Evolutionary conservation across 2,329 filamentous ascomycete species (phyloP).

Genomic region (Penicillium polonicum): DNA sequence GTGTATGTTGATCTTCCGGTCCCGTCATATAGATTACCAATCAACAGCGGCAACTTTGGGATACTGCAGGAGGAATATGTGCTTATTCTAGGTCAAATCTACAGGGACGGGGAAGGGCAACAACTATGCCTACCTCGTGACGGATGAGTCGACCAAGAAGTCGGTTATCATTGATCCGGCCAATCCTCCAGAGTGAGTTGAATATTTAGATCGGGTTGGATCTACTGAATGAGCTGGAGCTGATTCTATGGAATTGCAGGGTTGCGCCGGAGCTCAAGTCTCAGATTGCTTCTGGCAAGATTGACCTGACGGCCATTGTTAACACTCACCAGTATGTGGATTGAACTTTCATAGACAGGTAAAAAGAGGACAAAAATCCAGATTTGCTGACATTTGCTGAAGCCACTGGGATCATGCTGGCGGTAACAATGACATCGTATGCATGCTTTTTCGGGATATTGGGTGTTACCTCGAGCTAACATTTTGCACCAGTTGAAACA

Average conservation of each 20-base stretch:
- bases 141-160: slow-evolving; percentile 50
- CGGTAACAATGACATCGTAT: slow-evolving; percentile 79
- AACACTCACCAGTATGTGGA: slow-evolving; percentile 89
- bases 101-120: slow-evolving; percentile 44
- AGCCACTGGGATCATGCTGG: slow-evolving; percentile 95
- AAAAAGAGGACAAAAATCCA: background rate
- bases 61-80: background rate
- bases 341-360: too few relatives aligned
- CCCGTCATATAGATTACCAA: background rate
- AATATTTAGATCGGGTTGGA: background rate
- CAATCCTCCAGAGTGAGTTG: slow-evolving; percentile 51
- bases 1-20: slow-evolving; percentile 42
- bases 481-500: slow-evolving; percentile 51
- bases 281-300: slow-evolving; percentile 66
- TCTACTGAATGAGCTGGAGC: background rate
- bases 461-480: background rate
- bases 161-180: slow-evolving; percentile 54
- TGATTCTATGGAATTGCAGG: slow-evolving; percentile 37
- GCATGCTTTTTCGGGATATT: slow-evolving; percentile 17
- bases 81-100: background rate
- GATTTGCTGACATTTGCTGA: slow-evolving; percentile 12
- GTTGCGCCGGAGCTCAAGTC: slow-evolving; percentile 68
- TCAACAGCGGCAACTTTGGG: background rate
- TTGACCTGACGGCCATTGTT: slow-evolving; percentile 84
- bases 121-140: slow-evolving; percentile 55